Percentiles rank a stretch among this genome's conserved stretches.
Evolutionary conservation across 768 basidiomycete genomes (phyloP).

Genomic region (Leccinum incarnatum): DNA sequence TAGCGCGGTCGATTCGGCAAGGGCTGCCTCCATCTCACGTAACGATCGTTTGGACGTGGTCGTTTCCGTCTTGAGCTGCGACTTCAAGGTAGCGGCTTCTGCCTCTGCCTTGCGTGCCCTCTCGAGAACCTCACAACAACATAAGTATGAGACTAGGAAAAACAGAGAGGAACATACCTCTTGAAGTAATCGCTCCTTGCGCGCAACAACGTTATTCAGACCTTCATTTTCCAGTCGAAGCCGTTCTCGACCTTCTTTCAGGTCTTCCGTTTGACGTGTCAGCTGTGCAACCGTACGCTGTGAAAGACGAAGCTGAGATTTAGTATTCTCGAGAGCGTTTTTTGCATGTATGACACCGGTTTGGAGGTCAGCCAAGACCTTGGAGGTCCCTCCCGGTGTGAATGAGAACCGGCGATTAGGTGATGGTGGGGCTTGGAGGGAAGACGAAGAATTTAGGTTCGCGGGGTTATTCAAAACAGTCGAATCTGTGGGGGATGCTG

Average conservation of each 20-base stretch:
- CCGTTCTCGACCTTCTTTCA: constrained; percentile 84
- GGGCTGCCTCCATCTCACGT: constrained; percentile 75
- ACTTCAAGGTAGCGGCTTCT: constrained; percentile 64
- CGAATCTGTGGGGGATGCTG: constrained; percentile 36
- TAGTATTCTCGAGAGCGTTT: constrained; percentile 83
- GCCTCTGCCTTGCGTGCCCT: constrained; percentile 85
- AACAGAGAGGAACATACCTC: constrained; percentile 50
- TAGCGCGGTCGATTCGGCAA: constrained; percentile 71
- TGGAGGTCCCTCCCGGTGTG: constrained; percentile 78
- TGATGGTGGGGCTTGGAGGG: constrained; percentile 43
- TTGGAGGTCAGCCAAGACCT: constrained; percentile 85
- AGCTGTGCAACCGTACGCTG: constrained; percentile 83
- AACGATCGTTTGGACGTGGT: constrained; percentile 69
- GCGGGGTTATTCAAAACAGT: constrained; percentile 25
- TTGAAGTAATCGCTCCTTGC: constrained; percentile 84
- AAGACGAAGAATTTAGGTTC: constrained; percentile 34
- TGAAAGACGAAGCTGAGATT: constrained; percentile 73
- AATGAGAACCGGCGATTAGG: constrained; percentile 59
- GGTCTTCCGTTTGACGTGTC: constrained; percentile 82
- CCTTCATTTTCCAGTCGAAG: constrained; percentile 84
- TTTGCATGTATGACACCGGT: constrained; percentile 76
- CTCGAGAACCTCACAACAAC: constrained; percentile 57
- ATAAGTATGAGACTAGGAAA: background rate
- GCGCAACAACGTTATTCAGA: constrained; percentile 80
- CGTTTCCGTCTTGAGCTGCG: constrained; percentile 72